Base-by-base conservation (phyloP, 2,329 filamentous ascomycete genomes). In the Aspergillus phoenicis region DNA sequence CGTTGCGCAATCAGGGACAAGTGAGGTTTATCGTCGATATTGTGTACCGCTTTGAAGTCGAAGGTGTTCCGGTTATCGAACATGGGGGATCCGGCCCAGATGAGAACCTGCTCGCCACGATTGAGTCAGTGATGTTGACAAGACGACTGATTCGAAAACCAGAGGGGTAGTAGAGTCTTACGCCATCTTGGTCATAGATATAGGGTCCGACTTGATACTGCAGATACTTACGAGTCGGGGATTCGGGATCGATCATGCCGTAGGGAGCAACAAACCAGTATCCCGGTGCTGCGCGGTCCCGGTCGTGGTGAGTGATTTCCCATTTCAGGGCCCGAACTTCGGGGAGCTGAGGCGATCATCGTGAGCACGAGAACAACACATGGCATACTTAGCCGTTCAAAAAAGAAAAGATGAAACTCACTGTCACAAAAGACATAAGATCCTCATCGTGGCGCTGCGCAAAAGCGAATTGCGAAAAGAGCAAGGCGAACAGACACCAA, bases 251-350 rank as follows among this genome's bases (percentile, higher is more conserved):
- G 17, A 73, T 71, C 49, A 68, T 64, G 13, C 71, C 57, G 66
- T 82, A 83, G 1, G 81, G 81, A 28, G 80, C 77, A 54, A 83
- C 73, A 64, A 83, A 83, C 66, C 81, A 79, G 70, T 82, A 82
- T 20, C 81, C 81, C 1, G 80, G 80, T 4, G 70, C 71, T 10
- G 71, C 58, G 36, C 64, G 65, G 45, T 68, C 62, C 52, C 68
- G 70, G 58, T 73, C 62, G 10, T 67, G 53, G 55, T 71, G 66
- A 8, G 66, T 54, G n/a, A 74, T 65, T 33, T 73, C 57, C 51
- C 69, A 73, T 60, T 66, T 73, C 41, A 71, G 49, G 38, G 70
- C 69, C 22, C 65, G 64, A 56, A 66, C 58, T 22, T 68, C 65
- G 17, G 70, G 70, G 11, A 72, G 64, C 70, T 72, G 39, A 22